Evolutionary conservation across 2,329 filamentous ascomycete species (phyloP).

Genomic region (Rhinocladiella similis): DNA sequence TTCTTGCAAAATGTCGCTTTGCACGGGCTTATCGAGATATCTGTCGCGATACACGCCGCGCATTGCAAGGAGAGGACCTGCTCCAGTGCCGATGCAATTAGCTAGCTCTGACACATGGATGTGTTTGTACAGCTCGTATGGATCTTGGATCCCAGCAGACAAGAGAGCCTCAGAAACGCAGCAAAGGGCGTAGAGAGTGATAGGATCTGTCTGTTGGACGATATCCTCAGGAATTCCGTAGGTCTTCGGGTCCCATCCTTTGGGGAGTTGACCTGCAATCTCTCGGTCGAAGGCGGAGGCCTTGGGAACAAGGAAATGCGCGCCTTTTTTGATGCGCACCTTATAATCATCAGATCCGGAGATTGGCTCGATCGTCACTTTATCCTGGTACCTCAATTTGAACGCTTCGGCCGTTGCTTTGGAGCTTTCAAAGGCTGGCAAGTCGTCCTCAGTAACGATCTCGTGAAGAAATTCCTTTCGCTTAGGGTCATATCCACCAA

Average conservation of each 20-base stretch:
- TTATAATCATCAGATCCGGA: slow-evolving; percentile 26
- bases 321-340: slow-evolving; percentile 34
- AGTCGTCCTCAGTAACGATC: slow-evolving; percentile 35
- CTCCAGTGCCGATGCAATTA: slow-evolving; percentile 37
- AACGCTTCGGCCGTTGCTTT: slow-evolving; percentile 35
- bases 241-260: slow-evolving; percentile 35
- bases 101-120: slow-evolving; percentile 40
- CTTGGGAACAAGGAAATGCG: slow-evolving; percentile 37
- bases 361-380: slow-evolving; percentile 30
- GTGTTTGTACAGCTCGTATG: slow-evolving; percentile 34
- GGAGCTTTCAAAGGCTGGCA: slow-evolving; percentile 36
- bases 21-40: slow-evolving; percentile 34
- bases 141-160: slow-evolving; percentile 37
- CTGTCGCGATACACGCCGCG: slow-evolving; percentile 34
- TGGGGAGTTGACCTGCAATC: slow-evolving; percentile 39
- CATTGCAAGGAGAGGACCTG: slow-evolving; percentile 32
- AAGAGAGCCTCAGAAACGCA: slow-evolving; percentile 37
- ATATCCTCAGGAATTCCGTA: slow-evolving; percentile 42
- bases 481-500: slow-evolving; percentile 27
- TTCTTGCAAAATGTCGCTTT: slow-evolving; percentile 39
- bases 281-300: slow-evolving; percentile 30
- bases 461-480: slow-evolving; percentile 37
- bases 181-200: slow-evolving; percentile 36
- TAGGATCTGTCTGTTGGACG: slow-evolving; percentile 37
- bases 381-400: slow-evolving; percentile 35